A percentile compares a stretch with the other conserved stretches of the same genome.
Evolutionary conservation across 2,329 filamentous ascomycete species (phyloP).

Genomic region (Samsoniella hepiali): DNA sequence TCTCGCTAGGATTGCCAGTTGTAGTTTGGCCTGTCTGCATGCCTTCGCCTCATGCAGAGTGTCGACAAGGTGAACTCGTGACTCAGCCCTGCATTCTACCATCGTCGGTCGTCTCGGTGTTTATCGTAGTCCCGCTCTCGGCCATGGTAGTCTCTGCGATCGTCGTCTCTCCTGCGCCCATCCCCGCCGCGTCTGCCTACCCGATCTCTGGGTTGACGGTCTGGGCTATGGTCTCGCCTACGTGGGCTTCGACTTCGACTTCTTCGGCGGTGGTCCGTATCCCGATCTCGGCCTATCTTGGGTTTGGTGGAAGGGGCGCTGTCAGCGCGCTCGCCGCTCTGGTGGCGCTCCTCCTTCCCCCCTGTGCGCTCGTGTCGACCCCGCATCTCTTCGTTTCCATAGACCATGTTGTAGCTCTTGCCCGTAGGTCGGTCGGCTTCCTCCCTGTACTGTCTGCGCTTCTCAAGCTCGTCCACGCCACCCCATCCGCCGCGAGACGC

Average conservation of each 20-base stretch:
- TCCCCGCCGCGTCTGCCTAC: conserved; percentile 24
- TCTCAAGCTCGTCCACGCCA: conserved; percentile 82
- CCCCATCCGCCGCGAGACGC: conserved; percentile 74
- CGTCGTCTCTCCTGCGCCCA: conserved; percentile 1
- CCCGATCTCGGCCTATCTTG: conserved; percentile 19
- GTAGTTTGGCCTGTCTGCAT: background rate
- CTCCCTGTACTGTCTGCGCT: conserved; percentile 84
- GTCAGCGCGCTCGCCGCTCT: conserved; percentile 19
- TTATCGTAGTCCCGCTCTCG: conserved; percentile 4
- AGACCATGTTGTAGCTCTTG: conserved; percentile 72
- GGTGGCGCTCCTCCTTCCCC: conserved; percentile 25
- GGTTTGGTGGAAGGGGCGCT: background rate
- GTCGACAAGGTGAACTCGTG: background rate
- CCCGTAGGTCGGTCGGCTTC: conserved; percentile 47
- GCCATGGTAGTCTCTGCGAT: conserved; percentile 10
- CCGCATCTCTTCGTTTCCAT: conserved; percentile 68
- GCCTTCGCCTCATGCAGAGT: background rate
- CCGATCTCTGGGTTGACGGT: conserved; percentile 34
- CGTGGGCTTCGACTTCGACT: conserved; percentile 45
- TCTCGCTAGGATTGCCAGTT: background rate
- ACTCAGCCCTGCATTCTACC: background rate
- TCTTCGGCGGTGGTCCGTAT: conserved; percentile 22
- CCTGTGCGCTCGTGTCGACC: conserved; percentile 44
- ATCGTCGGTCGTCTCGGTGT: conserved; percentile 1
- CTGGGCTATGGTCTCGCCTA: conserved; percentile 32